Percentiles rank a stretch among this genome's conserved stretches.
Conservation (phyloP, 352 stramenopile genomes). For the Globisporangium yorkense region DNA sequence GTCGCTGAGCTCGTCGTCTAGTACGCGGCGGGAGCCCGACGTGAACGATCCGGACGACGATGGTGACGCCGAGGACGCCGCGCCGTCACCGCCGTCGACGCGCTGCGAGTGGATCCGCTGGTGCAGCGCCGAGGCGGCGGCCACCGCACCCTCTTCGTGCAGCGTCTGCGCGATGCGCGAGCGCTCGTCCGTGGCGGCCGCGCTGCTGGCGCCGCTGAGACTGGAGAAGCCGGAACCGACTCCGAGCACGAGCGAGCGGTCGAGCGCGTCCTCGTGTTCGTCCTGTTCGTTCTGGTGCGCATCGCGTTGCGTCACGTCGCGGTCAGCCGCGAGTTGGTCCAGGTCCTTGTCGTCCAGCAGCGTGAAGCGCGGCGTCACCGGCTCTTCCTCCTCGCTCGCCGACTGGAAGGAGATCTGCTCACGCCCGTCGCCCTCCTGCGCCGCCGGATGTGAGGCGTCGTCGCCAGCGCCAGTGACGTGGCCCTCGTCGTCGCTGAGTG, state of each 20-base stretch:
- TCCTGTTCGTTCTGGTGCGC: conserved; percentile 4
- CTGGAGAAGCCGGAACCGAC: conserved; percentile 20
- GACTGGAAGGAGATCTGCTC: conserved; percentile 7
- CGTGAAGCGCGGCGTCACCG: conserved; percentile 47
- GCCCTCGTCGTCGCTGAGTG: conserved; percentile 25
- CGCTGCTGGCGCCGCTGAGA: conserved; percentile 13
- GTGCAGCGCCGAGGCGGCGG: conserved; percentile 4
- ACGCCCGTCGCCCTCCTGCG: background rate
- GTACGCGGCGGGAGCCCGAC: conserved; percentile 13
- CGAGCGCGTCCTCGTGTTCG: conserved; percentile 25
- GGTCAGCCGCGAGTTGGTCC: conserved; percentile 13
- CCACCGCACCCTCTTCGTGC: conserved; percentile 4
- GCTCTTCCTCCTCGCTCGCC: conserved; percentile 21
- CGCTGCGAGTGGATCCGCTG: conserved; percentile 7
- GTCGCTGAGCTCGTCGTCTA: conserved; percentile 56
- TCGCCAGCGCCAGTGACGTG: conserved; percentile 4
- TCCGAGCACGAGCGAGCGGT: conserved; percentile 48
- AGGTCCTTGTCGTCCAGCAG: conserved; percentile 53
- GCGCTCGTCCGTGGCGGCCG: conserved; percentile 3
- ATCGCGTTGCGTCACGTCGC: background rate
- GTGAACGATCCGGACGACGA: conserved; percentile 8
- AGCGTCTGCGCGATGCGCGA: conserved; percentile 7
- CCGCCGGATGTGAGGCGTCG: background rate
- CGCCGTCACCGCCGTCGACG: background rate
- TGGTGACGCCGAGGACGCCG: conserved; percentile 3